Percentiles rank a stretch among this genome's conserved stretches.
These are phyloP conservation scores for Myochromella boudieri DNA, from an alignment of 768 basidiomycete species.

Conservation along the genomic window DNA sequence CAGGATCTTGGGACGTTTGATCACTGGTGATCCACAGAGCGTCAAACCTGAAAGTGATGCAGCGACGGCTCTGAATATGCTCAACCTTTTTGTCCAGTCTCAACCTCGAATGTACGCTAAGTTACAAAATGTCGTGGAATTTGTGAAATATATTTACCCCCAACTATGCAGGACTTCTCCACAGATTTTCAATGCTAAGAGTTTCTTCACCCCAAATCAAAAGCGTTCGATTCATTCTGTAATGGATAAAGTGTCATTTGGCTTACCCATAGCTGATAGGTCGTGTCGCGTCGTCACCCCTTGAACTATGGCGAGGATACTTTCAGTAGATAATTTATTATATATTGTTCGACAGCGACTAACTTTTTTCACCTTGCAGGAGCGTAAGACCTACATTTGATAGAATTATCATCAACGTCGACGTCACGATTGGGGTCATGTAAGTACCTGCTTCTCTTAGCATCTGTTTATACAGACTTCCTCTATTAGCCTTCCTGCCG, in stretches of 20 bases:
- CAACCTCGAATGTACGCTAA: conserved; percentile 25
- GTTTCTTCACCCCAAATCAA: conserved; percentile 22
- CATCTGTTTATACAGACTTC: conserved; percentile 1
- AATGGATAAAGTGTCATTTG: too few species aligned
- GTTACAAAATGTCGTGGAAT: too few species aligned
- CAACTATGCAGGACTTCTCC: conserved; percentile 21
- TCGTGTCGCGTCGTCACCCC: too few species aligned
- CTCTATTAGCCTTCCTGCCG: conserved; percentile 22
- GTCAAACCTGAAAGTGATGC: conserved; percentile 19
- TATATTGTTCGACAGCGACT: not conserved
- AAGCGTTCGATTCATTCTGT: too few species aligned
- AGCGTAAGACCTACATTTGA: conserved; percentile 40
- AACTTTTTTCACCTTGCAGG: conserved; percentile 21
- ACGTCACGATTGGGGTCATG: conserved; percentile 41
- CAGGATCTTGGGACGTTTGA: conserved; percentile 15
- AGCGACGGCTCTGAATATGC: conserved; percentile 27
- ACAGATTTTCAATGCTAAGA: conserved; percentile 23
- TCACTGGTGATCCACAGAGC: conserved; percentile 11
- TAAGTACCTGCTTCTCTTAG: conserved; percentile 18
- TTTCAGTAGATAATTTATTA: conserved; percentile 35
- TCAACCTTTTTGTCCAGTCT: conserved; percentile 33
- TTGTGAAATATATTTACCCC: too few species aligned
- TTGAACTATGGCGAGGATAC: conserved; percentile 41
- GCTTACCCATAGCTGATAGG: too few species aligned
- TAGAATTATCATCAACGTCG: conserved; percentile 39